Percentiles rank a stretch among this genome's conserved stretches.
phyloP scores from a whole-genome alignment of 257 asterid species.

The Hygrophila difformis region DNA sequence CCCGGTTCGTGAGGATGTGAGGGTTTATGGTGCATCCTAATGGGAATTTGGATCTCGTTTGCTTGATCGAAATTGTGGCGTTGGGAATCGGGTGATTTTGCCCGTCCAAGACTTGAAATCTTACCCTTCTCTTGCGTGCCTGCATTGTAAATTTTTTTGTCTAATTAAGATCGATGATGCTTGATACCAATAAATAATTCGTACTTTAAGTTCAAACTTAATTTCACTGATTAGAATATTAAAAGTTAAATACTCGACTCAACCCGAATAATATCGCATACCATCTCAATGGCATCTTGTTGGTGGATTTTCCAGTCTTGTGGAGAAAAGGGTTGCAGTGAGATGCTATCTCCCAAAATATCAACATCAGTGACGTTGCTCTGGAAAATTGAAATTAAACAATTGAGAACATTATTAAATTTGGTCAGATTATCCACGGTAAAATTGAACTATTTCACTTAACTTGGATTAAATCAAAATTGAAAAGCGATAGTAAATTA shows the following conservation, averaged over 20 bases:
- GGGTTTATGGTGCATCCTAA: slow-evolving; percentile 46
- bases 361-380: slow-evolving; percentile 30
- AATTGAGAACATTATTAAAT: no score
- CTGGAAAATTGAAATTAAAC: slow-evolving; percentile 28
- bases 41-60: slow-evolving; percentile 17
- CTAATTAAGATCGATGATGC: no score
- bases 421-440: no score
- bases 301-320: slow-evolving; percentile 56
- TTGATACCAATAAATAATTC: no score
- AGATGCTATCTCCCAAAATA: slow-evolving; percentile 49
- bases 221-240: no score
- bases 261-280: no score
- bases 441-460: no score
- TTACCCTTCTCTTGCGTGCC: slow-evolving; percentile 51
- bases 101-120: slow-evolving; percentile 42
- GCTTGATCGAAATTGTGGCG: slow-evolving; percentile 32
- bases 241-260: no score
- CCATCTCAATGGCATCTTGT: slow-evolving; percentile 36
- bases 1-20: slow-evolving; percentile 33
- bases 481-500: no score
- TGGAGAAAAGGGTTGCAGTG: slow-evolving; percentile 48
- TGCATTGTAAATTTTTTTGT: slow-evolving; percentile 3
- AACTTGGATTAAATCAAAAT: no score
- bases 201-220: no score
- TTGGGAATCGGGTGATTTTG: slow-evolving; percentile 39